These are phyloP conservation scores for Cutaneotrichosporon mucoides DNA, from an alignment of 1,284 basidiomycete genomes.

Conservation along the genomic window DNA sequence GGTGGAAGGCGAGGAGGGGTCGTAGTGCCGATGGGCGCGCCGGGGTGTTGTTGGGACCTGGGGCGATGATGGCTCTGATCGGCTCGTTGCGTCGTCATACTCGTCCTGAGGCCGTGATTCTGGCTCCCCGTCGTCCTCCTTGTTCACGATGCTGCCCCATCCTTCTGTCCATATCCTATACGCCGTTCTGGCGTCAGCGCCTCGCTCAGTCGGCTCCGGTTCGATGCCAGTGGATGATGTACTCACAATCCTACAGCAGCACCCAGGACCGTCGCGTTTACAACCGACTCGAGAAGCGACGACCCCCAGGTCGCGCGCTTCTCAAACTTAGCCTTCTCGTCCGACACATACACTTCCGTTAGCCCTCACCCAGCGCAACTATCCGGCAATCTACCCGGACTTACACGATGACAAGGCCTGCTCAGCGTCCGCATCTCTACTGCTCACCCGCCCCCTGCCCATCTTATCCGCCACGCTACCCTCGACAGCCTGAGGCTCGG, in stretches of 20 bases:
- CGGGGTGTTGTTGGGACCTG: not conserved
- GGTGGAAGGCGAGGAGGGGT: not conserved
- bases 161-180: constrained; percentile 23
- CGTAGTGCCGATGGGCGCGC: not conserved
- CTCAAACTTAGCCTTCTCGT: not conserved
- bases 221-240: not conserved
- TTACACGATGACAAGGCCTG: not conserved
- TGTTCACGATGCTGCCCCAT: not conserved
- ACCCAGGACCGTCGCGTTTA: constrained; percentile 29
- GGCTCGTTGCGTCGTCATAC: no score
- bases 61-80: not conserved
- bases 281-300: constrained; percentile 17
- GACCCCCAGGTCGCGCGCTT: not conserved
- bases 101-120: not conserved
- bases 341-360: constrained; percentile 1
- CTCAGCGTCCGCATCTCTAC: not conserved
- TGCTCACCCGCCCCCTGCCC: not conserved
- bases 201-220: no score
- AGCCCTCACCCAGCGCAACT: not conserved
- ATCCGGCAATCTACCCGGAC: not conserved
- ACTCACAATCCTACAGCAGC: constrained; percentile 37
- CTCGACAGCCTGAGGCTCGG: no score
- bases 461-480: not conserved
- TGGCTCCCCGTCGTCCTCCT: not conserved
- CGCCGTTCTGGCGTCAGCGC: constrained; percentile 23